phyloP scores from a whole-genome alignment of 306 rosid genomes.

The Glycine soja region DNA sequence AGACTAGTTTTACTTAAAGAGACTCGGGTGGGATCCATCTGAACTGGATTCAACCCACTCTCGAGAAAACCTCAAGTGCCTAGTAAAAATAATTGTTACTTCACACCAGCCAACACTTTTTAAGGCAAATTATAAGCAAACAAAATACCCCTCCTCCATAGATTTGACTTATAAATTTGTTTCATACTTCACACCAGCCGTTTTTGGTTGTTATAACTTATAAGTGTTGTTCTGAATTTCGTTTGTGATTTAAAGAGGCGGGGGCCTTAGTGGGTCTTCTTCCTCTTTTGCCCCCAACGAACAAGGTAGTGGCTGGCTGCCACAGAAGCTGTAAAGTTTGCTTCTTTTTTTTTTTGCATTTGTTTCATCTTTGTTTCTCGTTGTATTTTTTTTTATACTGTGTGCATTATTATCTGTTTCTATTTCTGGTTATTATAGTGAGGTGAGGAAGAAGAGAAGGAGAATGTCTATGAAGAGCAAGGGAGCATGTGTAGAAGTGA shows the following conservation, averaged over 20 bases:
- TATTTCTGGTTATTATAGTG: not conserved
- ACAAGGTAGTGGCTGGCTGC: slow-evolving; percentile 15
- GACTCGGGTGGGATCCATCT: no score
- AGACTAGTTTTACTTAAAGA: no score
- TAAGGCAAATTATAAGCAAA: no score
- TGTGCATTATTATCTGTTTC: not conserved
- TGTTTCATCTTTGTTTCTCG: no score
- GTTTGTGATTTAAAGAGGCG: slow-evolving; percentile 27
- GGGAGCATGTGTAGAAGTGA: slow-evolving; percentile 60
- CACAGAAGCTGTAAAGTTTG: slow-evolving; percentile 41
- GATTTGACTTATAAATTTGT: no score
- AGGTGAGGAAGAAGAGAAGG: slow-evolving; percentile 35
- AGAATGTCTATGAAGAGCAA: slow-evolving; percentile 71
- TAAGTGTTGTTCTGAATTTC: slow-evolving; percentile 8
- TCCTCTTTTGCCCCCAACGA: slow-evolving; percentile 43
- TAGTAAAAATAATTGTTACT: no score
- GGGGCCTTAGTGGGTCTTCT: slow-evolving; percentile 31
- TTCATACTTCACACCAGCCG: no score
- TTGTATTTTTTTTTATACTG: not conserved
- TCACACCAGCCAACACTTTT: no score
- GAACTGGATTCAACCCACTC: no score
- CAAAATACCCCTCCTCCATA: no score
- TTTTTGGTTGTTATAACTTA: not conserved
- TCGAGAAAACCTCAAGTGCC: no score
- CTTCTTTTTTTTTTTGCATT: not conserved